Percentiles rank a stretch among this genome's conserved stretches.
Evolutionary conservation across 805 yeast genomes (phyloP).

Genomic region (Candida nemodendra): DNA sequence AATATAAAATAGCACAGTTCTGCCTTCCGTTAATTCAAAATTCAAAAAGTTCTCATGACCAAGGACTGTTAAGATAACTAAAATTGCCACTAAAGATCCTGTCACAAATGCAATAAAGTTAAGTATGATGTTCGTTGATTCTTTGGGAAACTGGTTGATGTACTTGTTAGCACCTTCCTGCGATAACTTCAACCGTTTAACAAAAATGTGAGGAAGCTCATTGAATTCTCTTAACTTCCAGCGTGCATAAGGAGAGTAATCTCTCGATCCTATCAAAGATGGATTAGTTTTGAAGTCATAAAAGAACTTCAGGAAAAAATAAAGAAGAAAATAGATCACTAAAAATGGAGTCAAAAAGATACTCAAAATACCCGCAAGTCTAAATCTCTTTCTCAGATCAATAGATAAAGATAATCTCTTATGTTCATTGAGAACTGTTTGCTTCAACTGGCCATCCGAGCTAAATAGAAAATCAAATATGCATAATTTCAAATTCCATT

Average conservation of each 20-base stretch:
- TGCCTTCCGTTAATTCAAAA: slow-evolving; percentile 80
- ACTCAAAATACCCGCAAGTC: slow-evolving; percentile 84
- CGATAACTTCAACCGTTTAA: slow-evolving; percentile 73
- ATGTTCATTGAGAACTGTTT: slow-evolving; percentile 64
- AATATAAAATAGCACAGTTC: slow-evolving; percentile 82
- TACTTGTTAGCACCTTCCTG: slow-evolving; percentile 78
- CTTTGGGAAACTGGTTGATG: slow-evolving; percentile 89
- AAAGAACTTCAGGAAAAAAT: slow-evolving; percentile 87
- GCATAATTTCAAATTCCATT: slow-evolving; percentile 91
- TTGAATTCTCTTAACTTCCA: slow-evolving; percentile 95
- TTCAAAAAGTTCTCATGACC: slow-evolving; percentile 92
- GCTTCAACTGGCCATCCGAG: slow-evolving; percentile 76
- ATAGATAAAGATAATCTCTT: slow-evolving; percentile 64
- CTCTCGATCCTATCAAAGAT: slow-evolving; percentile 74
- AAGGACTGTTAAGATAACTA: slow-evolving; percentile 70
- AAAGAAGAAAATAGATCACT: slow-evolving; percentile 74
- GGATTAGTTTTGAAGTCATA: slow-evolving; percentile 92
- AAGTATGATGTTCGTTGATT: slow-evolving; percentile 52
- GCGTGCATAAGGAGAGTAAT: slow-evolving; percentile 90
- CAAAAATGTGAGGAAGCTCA: slow-evolving; percentile 87
- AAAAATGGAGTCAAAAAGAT: slow-evolving; percentile 82
- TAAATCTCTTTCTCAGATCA: slow-evolving; percentile 75
- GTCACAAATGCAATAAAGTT: slow-evolving; percentile 69
- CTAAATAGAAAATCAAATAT: slow-evolving; percentile 84
- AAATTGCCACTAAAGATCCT: slow-evolving; percentile 87